Percentiles rank a stretch among this genome's conserved stretches.
Conservation (phyloP, 164 flowering plant genomes). For the Amborella trichopoda region DNA sequence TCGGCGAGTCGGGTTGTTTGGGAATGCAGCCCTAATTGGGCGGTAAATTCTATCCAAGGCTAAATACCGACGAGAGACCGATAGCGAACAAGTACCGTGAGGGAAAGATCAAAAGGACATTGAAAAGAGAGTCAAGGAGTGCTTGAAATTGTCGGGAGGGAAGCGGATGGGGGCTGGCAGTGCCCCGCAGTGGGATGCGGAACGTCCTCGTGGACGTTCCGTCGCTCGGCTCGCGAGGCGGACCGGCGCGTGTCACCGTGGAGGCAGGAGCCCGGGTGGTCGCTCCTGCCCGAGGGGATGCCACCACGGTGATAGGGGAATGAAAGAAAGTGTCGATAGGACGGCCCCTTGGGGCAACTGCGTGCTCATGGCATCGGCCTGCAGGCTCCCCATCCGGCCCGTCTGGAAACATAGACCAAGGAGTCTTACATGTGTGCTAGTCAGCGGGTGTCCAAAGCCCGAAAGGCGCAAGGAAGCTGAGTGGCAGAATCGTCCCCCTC, state of each 20-base stretch:
- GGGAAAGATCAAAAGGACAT: slow-evolving; percentile 6
- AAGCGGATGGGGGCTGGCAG: no score
- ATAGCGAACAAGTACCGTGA: slow-evolving; percentile 4
- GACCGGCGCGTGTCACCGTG: not conserved
- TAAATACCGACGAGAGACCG: slow-evolving; percentile 3
- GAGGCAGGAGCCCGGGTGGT: slow-evolving; percentile 1
- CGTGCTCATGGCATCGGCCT: not conserved
- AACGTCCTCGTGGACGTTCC: not conserved
- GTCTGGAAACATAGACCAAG: slow-evolving; percentile 4
- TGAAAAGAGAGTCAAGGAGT: slow-evolving; percentile 5
- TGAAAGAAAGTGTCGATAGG: no score
- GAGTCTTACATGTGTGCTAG: slow-evolving; percentile 6
- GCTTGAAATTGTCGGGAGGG: no score
- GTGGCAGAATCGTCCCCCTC: not conserved
- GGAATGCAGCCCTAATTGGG: slow-evolving; percentile 4
- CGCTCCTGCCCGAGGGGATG: no score
- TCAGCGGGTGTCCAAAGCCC: no score
- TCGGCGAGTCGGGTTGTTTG: slow-evolving; percentile 8
- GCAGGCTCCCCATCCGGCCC: not conserved
- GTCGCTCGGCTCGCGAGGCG: not conserved
- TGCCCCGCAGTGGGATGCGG: not conserved
- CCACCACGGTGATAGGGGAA: no score
- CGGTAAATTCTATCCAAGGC: slow-evolving; percentile 5
- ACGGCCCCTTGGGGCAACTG: no score
- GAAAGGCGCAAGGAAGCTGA: not conserved